Conservation (phyloP, 164 flowering plant genomes). For the Vitis riparia region DNA sequence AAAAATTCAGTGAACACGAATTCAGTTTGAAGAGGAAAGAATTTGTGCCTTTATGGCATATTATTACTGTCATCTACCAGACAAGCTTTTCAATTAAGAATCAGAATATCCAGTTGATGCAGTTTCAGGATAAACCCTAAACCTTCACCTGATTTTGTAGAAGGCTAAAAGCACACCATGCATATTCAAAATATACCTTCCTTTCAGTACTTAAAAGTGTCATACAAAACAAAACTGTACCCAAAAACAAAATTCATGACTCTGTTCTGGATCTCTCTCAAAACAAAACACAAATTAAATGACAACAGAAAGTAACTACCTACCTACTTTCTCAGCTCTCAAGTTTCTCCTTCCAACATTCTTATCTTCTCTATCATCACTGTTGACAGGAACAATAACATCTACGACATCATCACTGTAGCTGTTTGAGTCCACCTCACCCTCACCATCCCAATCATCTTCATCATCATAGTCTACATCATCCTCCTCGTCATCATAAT, state of each 20-base stretch:
- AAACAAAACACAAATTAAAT: not conserved
- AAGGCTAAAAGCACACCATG: no score
- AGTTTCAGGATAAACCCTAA: no score
- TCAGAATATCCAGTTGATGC: no score
- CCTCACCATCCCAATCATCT: conserved; percentile 37
- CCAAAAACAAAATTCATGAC: not conserved
- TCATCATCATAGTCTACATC: conserved; percentile 9
- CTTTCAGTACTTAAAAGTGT: not conserved
- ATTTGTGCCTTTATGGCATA: no score
- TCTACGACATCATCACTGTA: conserved; percentile 16
- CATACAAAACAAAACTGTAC: not conserved
- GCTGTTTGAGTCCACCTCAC: conserved; percentile 11
- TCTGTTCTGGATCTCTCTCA: not conserved
- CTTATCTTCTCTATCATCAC: conserved; percentile 16
- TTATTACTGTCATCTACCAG: no score
- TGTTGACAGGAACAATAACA: conserved; percentile 2
- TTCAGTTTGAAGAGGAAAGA: no score
- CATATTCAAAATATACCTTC: no score
- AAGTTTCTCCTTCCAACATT: conserved; percentile 16
- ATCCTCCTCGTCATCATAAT: conserved; percentile 38
- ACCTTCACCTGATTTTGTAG: no score
- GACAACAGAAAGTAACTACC: conserved; percentile 11
- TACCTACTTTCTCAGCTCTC: conserved; percentile 30
- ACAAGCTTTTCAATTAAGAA: no score
- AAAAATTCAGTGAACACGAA: no score